Conservation (phyloP, 306 rosid species). For the Psophocarpus tetragonolobus region DNA sequence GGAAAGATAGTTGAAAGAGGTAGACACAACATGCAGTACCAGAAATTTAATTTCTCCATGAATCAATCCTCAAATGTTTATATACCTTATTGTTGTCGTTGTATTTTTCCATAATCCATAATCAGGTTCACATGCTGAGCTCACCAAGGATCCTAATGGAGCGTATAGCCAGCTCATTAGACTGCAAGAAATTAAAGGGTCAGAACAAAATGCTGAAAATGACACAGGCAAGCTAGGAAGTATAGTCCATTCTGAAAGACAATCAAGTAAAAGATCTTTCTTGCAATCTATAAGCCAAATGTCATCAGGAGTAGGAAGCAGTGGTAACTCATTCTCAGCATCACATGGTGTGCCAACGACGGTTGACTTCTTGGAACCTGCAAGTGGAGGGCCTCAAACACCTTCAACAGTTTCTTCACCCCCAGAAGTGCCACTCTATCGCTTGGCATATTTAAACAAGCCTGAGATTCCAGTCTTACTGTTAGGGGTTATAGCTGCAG, state of each 20-base stretch:
- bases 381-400: too few species aligned
- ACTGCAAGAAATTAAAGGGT: conserved; percentile 51
- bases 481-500: conserved; percentile 64
- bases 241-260: conserved; percentile 44
- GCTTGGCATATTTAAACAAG: conserved; percentile 75
- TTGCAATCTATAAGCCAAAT: conserved; percentile 50
- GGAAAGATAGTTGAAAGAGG: conserved; percentile 72
- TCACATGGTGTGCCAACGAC: background rate
- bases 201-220: conserved; percentile 35
- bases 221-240: conserved; percentile 46
- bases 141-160: conserved; percentile 55
- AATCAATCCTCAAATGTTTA: background rate
- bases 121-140: too few species aligned
- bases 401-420: too few species aligned
- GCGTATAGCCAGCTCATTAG: conserved; percentile 67
- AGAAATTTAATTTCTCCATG: background rate
- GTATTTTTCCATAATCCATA: too few species aligned
- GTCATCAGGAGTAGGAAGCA: conserved; percentile 52
- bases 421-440: too few species aligned
- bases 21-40: conserved; percentile 15
- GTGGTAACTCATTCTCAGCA: conserved; percentile 27
- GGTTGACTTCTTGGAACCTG: too few species aligned
- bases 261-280: conserved; percentile 43
- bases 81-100: background rate
- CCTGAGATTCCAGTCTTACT: conserved; percentile 67